Base-by-base conservation (phyloP, 2,329 filamentous ascomycete species). In the Plectosphaerella plurivora region DNA sequence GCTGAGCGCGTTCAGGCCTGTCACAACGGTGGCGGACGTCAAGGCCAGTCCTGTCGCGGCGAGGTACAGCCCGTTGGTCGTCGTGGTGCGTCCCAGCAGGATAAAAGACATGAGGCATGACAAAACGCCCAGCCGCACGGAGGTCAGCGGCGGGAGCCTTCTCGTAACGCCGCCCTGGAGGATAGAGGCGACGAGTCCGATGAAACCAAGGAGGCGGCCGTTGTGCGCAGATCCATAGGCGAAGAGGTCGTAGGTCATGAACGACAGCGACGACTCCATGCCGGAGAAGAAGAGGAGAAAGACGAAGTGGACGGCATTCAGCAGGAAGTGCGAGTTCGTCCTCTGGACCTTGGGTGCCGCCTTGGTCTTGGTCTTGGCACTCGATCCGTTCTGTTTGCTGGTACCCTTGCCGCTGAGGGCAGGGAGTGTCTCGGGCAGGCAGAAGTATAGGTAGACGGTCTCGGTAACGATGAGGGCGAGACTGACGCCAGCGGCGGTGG, bases 241-340 rank as follows among this genome's bases (percentile, higher is more conserved):
- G 68, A 97, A 97, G 45, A 99, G 82, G 50, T 96, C 93, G 63
- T 94, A 96, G 0, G 93, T 97, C 84, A 99, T 92, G 68, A 99
- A 99, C 0, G 94, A 92, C 3, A 99, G 81, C 1, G 91, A 96
- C 69, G 96, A 97, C 67, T 99, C 94, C 88, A 99, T 93, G 55
- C 94, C 94, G 2, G 91, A 96, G 73, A 99, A 99, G 72, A 96
- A 96, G 12, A 99, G 84, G 54, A 99, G 84, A 70, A 99, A 99
- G 46, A 87, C 73, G 64, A 97, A 88, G 70, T 99, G 94, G 0
- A 90, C 86, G 2, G 87, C 72, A 66, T 97, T 97, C 46, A 99
- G 83, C 12, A 96, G 68, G 28, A 83, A 72, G 60, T 94, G 91
- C 4, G 88, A 91, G 71, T 97, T 97, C 3, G 90, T 96, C 53